phyloP scores from a whole-genome alignment of 202 grass and related monocot genomes.

The Brachypodium distachyon region DNA sequence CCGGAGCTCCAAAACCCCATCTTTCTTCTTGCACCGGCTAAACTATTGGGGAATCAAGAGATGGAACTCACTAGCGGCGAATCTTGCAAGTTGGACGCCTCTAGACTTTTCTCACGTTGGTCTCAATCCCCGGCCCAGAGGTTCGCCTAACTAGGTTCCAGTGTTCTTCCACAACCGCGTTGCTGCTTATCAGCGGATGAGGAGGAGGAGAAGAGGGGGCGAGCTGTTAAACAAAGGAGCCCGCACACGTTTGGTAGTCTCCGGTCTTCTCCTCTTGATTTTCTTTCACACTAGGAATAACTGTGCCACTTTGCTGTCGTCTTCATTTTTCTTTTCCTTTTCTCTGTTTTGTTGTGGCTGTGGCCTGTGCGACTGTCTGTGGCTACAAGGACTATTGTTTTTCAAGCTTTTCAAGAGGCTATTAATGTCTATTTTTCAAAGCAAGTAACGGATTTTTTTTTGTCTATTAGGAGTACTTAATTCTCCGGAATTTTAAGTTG shows the following conservation, averaged over 20 bases:
- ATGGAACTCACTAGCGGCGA: neutral
- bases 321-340: neutral
- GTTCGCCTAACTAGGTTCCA: constrained; percentile 20
- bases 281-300: constrained; percentile 12
- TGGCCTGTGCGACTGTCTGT: too few relatives aligned
- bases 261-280: constrained; percentile 10
- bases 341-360: too few relatives aligned
- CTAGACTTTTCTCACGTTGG: constrained; percentile 1
- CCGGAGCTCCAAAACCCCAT: constrained; percentile 14
- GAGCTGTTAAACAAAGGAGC: neutral
- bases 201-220: neutral
- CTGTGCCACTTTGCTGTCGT: neutral
- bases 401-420: neutral
- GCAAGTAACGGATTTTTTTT: too few relatives aligned
- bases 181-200: constrained; percentile 12
- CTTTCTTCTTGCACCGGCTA: constrained; percentile 5
- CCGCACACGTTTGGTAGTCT: constrained; percentile 10
- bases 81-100: constrained; percentile 24
- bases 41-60: neutral
- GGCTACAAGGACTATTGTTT: neutral
- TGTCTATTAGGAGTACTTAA: too few relatives aligned
- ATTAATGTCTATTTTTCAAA: neutral
- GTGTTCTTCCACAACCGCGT: constrained; percentile 1
- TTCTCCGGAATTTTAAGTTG: too few relatives aligned
- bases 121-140: neutral